A percentile compares a stretch with the other conserved stretches of the same genome.
phyloP scores from a whole-genome alignment of 1,139 yeast genomes.

The Hansenula sp. region DNA sequence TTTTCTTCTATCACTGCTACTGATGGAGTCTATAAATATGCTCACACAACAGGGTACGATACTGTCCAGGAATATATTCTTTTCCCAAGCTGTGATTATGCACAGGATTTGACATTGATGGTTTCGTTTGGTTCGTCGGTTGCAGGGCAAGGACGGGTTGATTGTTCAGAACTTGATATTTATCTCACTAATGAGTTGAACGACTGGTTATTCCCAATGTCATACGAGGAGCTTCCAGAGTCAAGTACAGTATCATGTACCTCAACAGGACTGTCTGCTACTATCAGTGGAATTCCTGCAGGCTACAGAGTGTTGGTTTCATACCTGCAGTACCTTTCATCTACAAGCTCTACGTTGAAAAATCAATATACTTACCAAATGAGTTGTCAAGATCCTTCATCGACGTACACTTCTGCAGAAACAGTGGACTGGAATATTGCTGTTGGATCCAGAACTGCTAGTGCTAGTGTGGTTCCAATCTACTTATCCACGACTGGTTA shows the following conservation, averaged over 20 bases:
- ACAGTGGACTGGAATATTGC: neutral
- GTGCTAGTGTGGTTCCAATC: neutral
- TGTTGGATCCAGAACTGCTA: neutral
- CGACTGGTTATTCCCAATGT: slow-evolving; percentile 24
- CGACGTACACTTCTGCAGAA: neutral
- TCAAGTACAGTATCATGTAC: slow-evolving; percentile 22
- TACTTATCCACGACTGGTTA: neutral
- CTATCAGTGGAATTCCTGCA: slow-evolving; percentile 10
- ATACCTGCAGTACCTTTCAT: slow-evolving; percentile 13
- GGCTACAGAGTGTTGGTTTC: slow-evolving; percentile 12
- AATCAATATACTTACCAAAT: neutral
- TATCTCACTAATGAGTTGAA: slow-evolving; percentile 22
- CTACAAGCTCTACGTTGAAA: neutral
- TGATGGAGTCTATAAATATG: slow-evolving; percentile 17
- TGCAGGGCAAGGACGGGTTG: slow-evolving; percentile 16
- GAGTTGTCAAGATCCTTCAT: neutral
- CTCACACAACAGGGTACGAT: slow-evolving; percentile 22
- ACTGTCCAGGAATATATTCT: slow-evolving; percentile 23
- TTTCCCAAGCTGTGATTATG: slow-evolving; percentile 22
- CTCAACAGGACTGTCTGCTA: neutral
- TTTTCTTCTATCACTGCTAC: slow-evolving; percentile 11
- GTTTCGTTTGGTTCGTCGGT: too few species aligned
- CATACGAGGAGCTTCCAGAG: slow-evolving; percentile 12
- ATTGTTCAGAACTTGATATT: slow-evolving; percentile 23
- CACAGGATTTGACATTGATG: slow-evolving; percentile 5